Conservation (phyloP, 164 flowering plant genomes). For the Sextonia rubra region DNA sequence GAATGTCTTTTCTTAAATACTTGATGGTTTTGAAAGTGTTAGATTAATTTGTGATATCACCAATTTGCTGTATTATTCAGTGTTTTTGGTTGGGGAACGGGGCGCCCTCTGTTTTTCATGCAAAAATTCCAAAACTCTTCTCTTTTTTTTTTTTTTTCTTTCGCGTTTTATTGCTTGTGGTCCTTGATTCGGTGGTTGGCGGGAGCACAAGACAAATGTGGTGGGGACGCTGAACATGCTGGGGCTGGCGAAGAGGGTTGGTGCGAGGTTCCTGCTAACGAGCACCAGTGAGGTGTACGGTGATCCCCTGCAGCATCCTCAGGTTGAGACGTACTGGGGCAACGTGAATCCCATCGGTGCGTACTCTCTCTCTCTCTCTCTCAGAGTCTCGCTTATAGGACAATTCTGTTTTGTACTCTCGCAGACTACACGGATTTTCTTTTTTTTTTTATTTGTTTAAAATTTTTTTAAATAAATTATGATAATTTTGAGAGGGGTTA, state of each 20-base stretch:
- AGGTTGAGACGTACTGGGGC: constrained; percentile 96
- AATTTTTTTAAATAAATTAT: no score
- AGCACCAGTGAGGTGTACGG: constrained; percentile 99
- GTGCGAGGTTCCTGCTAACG: constrained; percentile 88
- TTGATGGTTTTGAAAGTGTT: no score
- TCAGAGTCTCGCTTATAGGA: no score
- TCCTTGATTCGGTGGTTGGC: constrained; percentile 25
- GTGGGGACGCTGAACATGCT: constrained; percentile 97
- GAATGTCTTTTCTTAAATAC: no score
- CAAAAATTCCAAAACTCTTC: no score
- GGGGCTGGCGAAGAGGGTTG: constrained; percentile 91
- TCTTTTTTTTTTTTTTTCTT: neutral
- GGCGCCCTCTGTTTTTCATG: no score
- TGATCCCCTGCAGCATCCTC: constrained; percentile 95
- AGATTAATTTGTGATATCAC: no score
- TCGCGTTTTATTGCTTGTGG: neutral
- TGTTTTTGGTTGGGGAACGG: no score
- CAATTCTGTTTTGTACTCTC: neutral
- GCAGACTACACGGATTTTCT: neutral
- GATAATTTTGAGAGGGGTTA: no score
- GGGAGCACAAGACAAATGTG: constrained; percentile 87
- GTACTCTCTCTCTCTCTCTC: neutral
- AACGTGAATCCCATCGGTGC: constrained; percentile 96
- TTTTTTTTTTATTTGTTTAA: neutral
- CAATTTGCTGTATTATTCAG: no score